phyloP scores from a whole-genome alignment of 345 rosid species.

The Populus euphratica region DNA sequence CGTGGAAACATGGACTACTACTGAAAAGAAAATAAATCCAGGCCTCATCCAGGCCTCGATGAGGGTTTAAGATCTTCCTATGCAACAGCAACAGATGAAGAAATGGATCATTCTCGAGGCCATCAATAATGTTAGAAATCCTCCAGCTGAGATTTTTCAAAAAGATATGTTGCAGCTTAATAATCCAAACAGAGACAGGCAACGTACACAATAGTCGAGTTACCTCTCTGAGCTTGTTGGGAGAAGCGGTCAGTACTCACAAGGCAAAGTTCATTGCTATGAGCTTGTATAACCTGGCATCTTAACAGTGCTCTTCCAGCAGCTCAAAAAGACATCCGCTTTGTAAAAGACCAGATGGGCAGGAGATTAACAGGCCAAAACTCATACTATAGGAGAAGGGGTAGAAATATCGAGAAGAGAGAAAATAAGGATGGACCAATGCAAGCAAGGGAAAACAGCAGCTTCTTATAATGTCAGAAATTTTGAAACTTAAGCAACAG shows the following conservation, averaged over 20 bases:
- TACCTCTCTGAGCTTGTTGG: slow-evolving; percentile 9
- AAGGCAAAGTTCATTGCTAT: slow-evolving; percentile 15
- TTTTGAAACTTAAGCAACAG: background rate
- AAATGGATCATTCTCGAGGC: background rate
- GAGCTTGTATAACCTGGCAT: slow-evolving; percentile 10
- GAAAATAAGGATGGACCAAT: background rate
- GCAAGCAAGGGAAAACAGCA: background rate
- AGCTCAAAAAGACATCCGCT: slow-evolving; percentile 13
- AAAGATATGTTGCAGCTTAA: background rate
- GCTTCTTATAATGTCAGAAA: background rate
- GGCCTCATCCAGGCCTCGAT: background rate
- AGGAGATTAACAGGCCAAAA: slow-evolving; percentile 2
- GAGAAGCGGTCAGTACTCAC: background rate
- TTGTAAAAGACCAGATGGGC: slow-evolving; percentile 2
- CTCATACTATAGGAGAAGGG: background rate
- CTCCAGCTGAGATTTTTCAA: background rate
- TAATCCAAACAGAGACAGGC: background rate
- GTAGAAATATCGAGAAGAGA: background rate
- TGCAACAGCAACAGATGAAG: background rate
- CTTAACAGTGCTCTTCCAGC: slow-evolving; percentile 13
- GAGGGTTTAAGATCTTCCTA: background rate
- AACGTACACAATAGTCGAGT: background rate
- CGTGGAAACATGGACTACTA: background rate
- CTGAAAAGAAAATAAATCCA: background rate
- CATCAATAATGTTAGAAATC: background rate